Conservation (phyloP, 2,329 filamentous ascomycete genomes). For the Apiospora koreana region DNA sequence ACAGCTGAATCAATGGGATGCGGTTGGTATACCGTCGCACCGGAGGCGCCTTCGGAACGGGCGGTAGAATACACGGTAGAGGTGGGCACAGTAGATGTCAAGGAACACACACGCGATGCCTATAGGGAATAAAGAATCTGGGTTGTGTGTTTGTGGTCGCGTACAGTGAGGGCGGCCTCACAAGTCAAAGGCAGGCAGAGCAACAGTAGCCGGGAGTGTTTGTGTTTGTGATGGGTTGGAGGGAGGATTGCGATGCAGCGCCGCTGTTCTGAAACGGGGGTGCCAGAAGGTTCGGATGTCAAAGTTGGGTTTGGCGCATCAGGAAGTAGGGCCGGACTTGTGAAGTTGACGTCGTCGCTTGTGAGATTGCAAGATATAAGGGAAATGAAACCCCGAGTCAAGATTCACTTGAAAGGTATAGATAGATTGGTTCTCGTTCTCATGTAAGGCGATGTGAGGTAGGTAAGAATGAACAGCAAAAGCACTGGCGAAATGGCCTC, state of each 20-base stretch:
- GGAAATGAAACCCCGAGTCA: background rate
- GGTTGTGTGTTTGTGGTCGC: background rate
- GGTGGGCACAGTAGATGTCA: background rate
- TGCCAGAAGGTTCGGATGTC: constrained; percentile 3
- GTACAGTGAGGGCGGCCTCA: background rate
- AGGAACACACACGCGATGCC: background rate
- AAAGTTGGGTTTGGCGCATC: background rate
- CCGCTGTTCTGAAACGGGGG: background rate
- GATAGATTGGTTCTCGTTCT: background rate
- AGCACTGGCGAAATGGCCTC: background rate
- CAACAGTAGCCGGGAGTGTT: background rate
- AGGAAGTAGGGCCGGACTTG: background rate
- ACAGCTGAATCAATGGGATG: background rate
- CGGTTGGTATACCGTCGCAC: background rate
- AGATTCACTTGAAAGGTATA: background rate
- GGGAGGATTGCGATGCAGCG: background rate
- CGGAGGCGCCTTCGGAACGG: background rate
- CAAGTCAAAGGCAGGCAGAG: background rate
- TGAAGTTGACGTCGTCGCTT: background rate
- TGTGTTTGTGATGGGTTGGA: constrained; percentile 1
- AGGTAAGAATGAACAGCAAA: background rate
- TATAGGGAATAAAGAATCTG: background rate
- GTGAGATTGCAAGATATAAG: background rate
- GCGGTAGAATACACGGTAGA: background rate
- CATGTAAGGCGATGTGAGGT: background rate